phyloP scores from a whole-genome alignment of 179 eudicot genomes.

The Beta corolliflora region DNA sequence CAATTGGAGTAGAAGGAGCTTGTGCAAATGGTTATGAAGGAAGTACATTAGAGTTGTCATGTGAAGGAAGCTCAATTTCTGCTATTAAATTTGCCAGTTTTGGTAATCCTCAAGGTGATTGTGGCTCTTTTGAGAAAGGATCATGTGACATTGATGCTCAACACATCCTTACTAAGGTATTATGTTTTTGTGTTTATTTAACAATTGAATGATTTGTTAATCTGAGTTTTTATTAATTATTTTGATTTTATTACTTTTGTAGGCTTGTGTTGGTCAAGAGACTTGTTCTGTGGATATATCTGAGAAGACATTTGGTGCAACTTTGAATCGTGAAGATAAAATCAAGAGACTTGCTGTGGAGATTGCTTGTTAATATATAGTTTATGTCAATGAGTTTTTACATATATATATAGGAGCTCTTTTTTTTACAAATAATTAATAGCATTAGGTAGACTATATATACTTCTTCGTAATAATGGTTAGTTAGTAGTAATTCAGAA shows the following conservation, averaged over 20 bases:
- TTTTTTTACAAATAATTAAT: no score
- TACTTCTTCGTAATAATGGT: no score
- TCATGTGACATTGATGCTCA: slow-evolving; percentile 30
- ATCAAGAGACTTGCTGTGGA: slow-evolving; percentile 39
- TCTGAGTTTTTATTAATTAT: neutral
- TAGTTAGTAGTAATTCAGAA: no score
- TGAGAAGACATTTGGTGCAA: slow-evolving; percentile 21
- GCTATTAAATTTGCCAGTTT: slow-evolving; percentile 32
- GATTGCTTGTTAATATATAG: slow-evolving; percentile 24
- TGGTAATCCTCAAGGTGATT: slow-evolving; percentile 28
- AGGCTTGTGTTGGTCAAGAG: slow-evolving; percentile 45
- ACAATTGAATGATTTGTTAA: neutral
- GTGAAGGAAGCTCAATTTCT: slow-evolving; percentile 33
- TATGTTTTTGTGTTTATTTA: neutral
- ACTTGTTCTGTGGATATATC: slow-evolving; percentile 25
- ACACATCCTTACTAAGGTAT: slow-evolving; percentile 29
- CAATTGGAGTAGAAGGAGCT: slow-evolving; percentile 19
- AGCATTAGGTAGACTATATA: no score
- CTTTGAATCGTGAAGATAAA: neutral
- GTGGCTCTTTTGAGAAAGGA: slow-evolving; percentile 31
- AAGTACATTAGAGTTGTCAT: slow-evolving; percentile 28
- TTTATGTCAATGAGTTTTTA: neutral
- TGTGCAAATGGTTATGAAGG: slow-evolving; percentile 39
- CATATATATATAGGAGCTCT: no score
- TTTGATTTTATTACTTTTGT: neutral